Conservation (phyloP, 169 alveolate species). For the Plasmodium chabaudi region DNA sequence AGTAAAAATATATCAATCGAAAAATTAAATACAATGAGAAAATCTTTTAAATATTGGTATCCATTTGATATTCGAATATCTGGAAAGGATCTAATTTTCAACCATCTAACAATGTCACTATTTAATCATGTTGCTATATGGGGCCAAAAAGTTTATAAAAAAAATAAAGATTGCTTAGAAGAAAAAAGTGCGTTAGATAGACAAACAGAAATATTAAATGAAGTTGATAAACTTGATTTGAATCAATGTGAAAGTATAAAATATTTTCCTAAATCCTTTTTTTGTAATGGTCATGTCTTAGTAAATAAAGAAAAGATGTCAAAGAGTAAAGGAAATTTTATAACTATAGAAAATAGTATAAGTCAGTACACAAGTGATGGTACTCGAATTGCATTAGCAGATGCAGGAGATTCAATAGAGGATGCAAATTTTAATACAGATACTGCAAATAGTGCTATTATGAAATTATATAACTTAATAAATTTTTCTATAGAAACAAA, state of each 20-base stretch:
- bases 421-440: constrained; percentile 96
- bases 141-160: constrained; percentile 83
- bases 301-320: constrained; percentile 98
- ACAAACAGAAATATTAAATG: constrained; percentile 68
- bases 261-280: constrained; percentile 94
- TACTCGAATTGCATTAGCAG: constrained; percentile 97
- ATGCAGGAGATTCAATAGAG: constrained; percentile 98
- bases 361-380: constrained; percentile 97
- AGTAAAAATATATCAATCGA: constrained; percentile 81
- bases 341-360: constrained; percentile 94
- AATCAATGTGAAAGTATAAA: constrained; percentile 53
- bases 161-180: constrained; percentile 27
- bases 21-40: constrained; percentile 88
- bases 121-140: constrained; percentile 99
- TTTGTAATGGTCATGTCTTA: constrained; percentile 97
- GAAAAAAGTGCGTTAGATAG: constrained; percentile 40
- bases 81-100: constrained; percentile 98
- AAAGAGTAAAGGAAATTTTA: constrained; percentile 97
- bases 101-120: constrained; percentile 98
- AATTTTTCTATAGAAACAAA: constrained; percentile 82
- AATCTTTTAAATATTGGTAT: constrained; percentile 96
- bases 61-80: constrained; percentile 91
- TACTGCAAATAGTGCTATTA: constrained; percentile 89
- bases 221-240: constrained; percentile 41
- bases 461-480: constrained; percentile 84